Conservation (phyloP, 805 yeast species). For the Dipodascus geniculatus region DNA sequence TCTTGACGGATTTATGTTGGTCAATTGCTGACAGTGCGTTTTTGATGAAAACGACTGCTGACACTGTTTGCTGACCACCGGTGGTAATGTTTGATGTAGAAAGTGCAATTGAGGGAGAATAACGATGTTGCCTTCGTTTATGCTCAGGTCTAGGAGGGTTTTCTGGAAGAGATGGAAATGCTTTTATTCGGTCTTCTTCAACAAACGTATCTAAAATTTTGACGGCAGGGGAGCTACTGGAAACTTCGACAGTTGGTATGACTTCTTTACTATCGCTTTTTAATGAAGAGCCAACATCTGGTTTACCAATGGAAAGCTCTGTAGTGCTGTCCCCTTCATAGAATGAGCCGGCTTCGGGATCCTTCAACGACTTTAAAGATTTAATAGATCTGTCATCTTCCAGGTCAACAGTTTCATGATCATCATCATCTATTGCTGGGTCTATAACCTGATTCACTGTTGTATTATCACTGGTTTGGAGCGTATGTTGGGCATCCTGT, state of each 20-base stretch:
- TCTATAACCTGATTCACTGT: no score
- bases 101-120: conserved; percentile 18
- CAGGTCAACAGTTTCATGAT: background rate
- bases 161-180: background rate
- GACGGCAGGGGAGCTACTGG: background rate
- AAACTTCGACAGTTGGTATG: background rate
- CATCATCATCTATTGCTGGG: background rate
- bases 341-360: background rate
- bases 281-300: background rate
- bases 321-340: background rate
- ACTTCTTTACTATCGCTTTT: background rate
- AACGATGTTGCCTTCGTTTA: background rate
- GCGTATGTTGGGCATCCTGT: background rate
- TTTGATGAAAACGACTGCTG: conserved; percentile 36
- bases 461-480: background rate
- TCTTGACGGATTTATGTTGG: conserved; percentile 48
- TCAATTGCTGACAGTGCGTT: conserved; percentile 48
- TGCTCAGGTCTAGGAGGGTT: background rate
- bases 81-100: conserved; percentile 15
- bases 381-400: background rate
- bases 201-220: background rate
- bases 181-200: background rate
- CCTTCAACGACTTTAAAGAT: background rate
- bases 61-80: conserved; percentile 19
- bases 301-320: background rate